Base-by-base conservation (phyloP, 2,329 filamentous ascomycete genomes). In the Lecanicillium sp. region DNA sequence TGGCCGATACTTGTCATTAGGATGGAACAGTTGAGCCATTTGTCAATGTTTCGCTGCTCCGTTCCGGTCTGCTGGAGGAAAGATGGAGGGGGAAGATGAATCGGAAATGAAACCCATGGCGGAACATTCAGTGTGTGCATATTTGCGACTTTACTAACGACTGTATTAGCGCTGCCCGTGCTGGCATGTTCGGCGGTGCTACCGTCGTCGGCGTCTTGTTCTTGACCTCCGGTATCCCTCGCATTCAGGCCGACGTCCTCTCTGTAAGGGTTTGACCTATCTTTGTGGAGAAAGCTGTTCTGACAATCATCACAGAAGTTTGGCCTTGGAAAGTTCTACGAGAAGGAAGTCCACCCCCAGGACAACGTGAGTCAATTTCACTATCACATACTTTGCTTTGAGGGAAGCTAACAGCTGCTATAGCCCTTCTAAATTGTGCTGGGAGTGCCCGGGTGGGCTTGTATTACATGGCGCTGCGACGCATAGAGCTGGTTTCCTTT, bases 151-250 rank as follows among this genome's bases (percentile, higher is more conserved):
- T 20, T 25, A 29, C 38, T 38, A 35, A 43, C 33, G 9, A 30
- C 3, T 17, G 8, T 3, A 16, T 45, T 45, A 80, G 76, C 45
- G 70, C 67, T 43, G 40, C 71, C 45, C 73, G 67, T 47, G 49
- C 70, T 35, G 74, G 64, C 42, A 63, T 67, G 39, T 78, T 77
- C 52, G 75, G 75, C 43, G 75, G 63, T 44, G 72, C 75, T 42
- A 73, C 71, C 44, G 69, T 69, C 50, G 67, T 77, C 46, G 73
- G 64, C 47, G 63, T 77, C 46, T 67, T 80, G 50, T 76, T 73
- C 67, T 77, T 65, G 56, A 65, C 72, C 47, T 79, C 75, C 29
- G 77, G 78, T 49, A 71, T 82, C 35, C 78, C 78, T 48, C 69
- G 67, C 56, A 64, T 82, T 48, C 64, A 75, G 58, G 56, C 54